A percentile compares a stretch with the other conserved stretches of the same genome.
phyloP scores from a whole-genome alignment of 2,329 filamentous ascomycete species.

The Coniochaeta sp. region DNA sequence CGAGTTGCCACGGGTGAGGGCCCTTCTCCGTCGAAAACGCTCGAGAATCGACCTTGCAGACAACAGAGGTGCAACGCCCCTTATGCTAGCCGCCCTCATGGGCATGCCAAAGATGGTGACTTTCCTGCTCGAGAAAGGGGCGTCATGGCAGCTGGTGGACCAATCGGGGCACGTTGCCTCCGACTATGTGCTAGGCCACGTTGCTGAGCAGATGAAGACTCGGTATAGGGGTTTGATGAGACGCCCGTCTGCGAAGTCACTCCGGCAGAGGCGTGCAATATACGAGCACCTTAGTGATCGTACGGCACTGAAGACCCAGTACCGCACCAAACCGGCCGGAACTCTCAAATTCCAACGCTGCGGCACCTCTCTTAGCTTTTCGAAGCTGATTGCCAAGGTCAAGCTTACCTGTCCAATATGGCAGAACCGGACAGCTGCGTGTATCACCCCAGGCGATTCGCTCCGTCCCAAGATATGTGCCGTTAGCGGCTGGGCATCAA shows the following conservation, averaged over 20 bases:
- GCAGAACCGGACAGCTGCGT: slow-evolving; percentile 5
- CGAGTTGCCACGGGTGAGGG: not conserved
- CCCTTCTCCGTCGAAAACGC: not conserved
- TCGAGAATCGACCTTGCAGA: not conserved
- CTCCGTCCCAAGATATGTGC: slow-evolving; percentile 6
- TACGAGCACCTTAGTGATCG: not conserved
- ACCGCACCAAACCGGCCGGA: not conserved
- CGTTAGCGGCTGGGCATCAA: slow-evolving; percentile 9
- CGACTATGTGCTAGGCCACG: not conserved
- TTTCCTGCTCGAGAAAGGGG: slow-evolving; percentile 4
- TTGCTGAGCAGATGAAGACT: not conserved
- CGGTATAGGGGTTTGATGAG: not conserved
- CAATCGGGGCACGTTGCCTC: not conserved
- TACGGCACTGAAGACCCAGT: not conserved
- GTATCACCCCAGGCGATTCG: slow-evolving; percentile 5
- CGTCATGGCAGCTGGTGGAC: not conserved
- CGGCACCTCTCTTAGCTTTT: not conserved
- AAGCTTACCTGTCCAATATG: not conserved
- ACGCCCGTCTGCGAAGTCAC: not conserved
- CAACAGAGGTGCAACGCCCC: not conserved
- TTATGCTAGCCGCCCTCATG: slow-evolving; percentile 10
- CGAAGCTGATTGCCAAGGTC: not conserved
- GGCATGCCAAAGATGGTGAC: slow-evolving; percentile 3
- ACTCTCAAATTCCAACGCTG: not conserved
- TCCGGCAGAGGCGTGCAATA: not conserved